Evolutionary conservation across 2,329 filamentous ascomycete species (phyloP).

Genomic region (Monilinia polystroma): DNA sequence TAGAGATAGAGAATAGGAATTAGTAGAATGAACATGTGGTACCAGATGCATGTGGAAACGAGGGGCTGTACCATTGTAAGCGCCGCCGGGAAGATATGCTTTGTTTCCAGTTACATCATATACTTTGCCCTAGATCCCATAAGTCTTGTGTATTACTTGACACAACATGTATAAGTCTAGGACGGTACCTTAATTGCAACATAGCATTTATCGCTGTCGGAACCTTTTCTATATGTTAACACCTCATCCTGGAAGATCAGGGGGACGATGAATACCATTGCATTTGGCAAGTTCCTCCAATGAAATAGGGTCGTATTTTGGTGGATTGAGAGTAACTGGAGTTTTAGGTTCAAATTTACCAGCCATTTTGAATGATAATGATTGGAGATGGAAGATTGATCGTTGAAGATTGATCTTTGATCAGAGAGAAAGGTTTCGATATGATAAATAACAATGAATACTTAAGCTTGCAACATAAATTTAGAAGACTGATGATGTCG

Average conservation of each 20-base stretch:
- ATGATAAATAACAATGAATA: background rate
- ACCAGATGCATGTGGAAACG: background rate
- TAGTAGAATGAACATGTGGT: background rate
- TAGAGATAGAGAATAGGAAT: conserved; percentile 42
- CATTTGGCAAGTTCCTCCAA: conserved; percentile 75
- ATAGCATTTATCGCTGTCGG: conserved; percentile 63
- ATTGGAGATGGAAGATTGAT: background rate
- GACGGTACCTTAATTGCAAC: conserved; percentile 64
- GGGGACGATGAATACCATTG: conserved; percentile 63
- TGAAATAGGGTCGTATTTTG: conserved; percentile 86
- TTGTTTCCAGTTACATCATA: conserved; percentile 93
- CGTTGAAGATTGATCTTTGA: background rate
- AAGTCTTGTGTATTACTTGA: background rate
- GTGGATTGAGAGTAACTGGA: conserved; percentile 72
- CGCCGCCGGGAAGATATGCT: conserved; percentile 76
- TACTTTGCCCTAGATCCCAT: conserved; percentile 69
- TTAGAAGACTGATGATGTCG: background rate
- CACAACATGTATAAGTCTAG: background rate
- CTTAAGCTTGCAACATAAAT: background rate
- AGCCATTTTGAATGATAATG: conserved; percentile 45
- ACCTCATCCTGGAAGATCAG: background rate
- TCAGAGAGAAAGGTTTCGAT: background rate
- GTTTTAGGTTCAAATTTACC: conserved; percentile 76
- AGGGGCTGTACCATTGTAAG: conserved; percentile 71
- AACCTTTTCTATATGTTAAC: conserved; percentile 48